Conservation (phyloP, 1,284 basidiomycete species). For the Heterobasidion parviporum region DNA sequence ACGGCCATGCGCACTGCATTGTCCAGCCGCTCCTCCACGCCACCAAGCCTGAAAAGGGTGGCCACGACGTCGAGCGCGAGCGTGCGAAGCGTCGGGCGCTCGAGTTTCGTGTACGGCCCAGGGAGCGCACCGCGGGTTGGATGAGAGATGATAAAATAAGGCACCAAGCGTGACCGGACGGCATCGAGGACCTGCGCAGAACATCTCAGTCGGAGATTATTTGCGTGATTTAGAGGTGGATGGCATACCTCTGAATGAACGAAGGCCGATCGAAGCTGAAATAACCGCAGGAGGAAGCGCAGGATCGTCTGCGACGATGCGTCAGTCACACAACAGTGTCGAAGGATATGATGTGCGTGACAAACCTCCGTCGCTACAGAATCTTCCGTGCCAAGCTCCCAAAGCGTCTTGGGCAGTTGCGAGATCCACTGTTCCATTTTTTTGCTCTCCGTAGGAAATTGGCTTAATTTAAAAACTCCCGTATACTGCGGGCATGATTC, state of each 20-base stretch:
- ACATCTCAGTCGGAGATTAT: constrained; percentile 12
- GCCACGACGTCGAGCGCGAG: constrained; percentile 43
- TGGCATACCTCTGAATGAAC: constrained; percentile 31
- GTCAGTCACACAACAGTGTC: neutral
- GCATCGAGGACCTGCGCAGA: constrained; percentile 25
- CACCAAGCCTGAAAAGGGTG: constrained; percentile 13
- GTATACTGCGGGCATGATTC: constrained; percentile 47
- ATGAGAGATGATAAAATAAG: constrained; percentile 74
- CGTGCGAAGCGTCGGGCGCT: constrained; percentile 24
- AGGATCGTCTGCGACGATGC: constrained; percentile 40
- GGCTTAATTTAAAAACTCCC: constrained; percentile 38
- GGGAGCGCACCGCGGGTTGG: constrained; percentile 55
- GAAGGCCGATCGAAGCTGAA: constrained; percentile 45
- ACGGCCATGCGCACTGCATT: constrained; percentile 20
- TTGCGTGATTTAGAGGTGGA: neutral
- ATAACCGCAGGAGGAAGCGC: constrained; percentile 51
- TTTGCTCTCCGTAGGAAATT: constrained; percentile 22
- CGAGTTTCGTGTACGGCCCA: constrained; percentile 71
- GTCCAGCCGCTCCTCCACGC: constrained; percentile 13
- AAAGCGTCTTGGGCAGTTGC: constrained; percentile 70
- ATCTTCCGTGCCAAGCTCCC: constrained; percentile 70
- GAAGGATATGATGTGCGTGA: constrained; percentile 8
- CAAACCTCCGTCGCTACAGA: constrained; percentile 49
- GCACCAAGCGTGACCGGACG: constrained; percentile 54
- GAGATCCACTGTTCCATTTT: constrained; percentile 55